Percentiles rank a stretch among this genome's conserved stretches.
These are phyloP conservation scores for Suillus spraguei DNA, from an alignment of 768 basidiomycete genomes.

Conservation along the genomic window DNA sequence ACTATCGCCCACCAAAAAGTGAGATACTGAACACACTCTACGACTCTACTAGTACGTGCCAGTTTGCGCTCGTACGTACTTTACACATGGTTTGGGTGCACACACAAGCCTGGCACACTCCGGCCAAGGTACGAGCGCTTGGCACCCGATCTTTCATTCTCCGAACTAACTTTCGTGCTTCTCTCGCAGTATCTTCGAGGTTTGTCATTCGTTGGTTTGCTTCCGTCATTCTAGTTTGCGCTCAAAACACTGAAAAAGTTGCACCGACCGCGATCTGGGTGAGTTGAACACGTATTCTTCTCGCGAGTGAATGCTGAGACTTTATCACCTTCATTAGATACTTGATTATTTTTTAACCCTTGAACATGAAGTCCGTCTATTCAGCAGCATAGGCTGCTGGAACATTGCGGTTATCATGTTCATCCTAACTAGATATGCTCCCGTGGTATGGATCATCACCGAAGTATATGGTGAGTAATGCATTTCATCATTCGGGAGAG, in stretches of 20 bases:
- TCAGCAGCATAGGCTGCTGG: constrained; percentile 6
- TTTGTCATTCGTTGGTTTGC: background rate
- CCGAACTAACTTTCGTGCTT: background rate
- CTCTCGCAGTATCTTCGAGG: constrained; percentile 15
- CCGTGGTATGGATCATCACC: constrained; percentile 10
- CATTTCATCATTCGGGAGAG: background rate
- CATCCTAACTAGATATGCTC: constrained; percentile 16
- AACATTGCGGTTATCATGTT: constrained; percentile 9
- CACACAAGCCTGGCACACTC: background rate
- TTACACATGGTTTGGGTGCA: constrained; percentile 5
- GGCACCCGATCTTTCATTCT: background rate
- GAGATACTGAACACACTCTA: background rate
- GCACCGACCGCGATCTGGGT: constrained; percentile 15
- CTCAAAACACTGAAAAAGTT: constrained; percentile 4
- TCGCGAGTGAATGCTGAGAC: background rate
- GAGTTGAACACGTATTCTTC: background rate
- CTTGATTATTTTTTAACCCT: constrained; percentile 16
- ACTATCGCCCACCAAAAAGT: background rate
- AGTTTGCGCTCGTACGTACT: background rate
- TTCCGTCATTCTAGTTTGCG: too few species aligned
- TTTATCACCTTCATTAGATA: background rate
- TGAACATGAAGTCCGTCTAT: constrained; percentile 15
- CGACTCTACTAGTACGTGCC: background rate
- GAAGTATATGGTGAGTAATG: constrained; percentile 13
- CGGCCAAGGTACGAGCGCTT: constrained; percentile 9